Conservation (phyloP, 2,329 filamentous ascomycete species). For the Metarhizium humberi region DNA sequence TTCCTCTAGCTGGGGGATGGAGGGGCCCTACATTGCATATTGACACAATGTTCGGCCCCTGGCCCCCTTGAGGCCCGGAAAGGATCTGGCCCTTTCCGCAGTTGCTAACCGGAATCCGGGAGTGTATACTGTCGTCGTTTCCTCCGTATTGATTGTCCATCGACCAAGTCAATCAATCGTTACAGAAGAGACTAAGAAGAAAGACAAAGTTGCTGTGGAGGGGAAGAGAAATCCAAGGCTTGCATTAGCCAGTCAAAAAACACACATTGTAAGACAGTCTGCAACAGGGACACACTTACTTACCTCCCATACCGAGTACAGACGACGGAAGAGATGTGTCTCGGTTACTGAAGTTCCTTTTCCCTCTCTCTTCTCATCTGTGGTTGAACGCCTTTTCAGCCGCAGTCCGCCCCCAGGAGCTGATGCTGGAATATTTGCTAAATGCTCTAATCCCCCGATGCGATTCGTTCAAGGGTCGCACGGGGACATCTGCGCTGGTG, state of each 20-base stretch:
- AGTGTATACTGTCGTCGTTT: too few species aligned
- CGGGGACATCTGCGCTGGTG: not conserved
- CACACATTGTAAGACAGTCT: not conserved
- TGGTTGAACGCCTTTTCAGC: not conserved
- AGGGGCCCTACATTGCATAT: not conserved
- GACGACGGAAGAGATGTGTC: not conserved
- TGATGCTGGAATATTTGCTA: conserved; percentile 17
- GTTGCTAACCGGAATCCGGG: too few species aligned
- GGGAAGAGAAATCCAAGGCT: not conserved
- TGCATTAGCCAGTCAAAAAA: not conserved
- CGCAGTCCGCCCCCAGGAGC: conserved; percentile 1
- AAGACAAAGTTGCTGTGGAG: too few species aligned
- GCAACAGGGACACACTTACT: not conserved
- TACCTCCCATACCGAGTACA: not conserved
- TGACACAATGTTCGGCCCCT: not conserved
- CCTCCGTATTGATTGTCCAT: too few species aligned
- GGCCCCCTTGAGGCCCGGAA: too few species aligned
- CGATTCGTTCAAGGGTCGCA: not conserved
- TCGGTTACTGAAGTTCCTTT: not conserved
- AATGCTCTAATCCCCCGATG: not conserved
- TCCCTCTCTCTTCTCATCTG: not conserved
- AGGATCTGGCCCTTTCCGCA: too few species aligned
- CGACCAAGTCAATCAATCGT: too few species aligned
- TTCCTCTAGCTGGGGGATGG: not conserved
- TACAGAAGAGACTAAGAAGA: too few species aligned